phyloP scores from a whole-genome alignment of 768 basidiomycete genomes.

The Lentinula detonsa region DNA sequence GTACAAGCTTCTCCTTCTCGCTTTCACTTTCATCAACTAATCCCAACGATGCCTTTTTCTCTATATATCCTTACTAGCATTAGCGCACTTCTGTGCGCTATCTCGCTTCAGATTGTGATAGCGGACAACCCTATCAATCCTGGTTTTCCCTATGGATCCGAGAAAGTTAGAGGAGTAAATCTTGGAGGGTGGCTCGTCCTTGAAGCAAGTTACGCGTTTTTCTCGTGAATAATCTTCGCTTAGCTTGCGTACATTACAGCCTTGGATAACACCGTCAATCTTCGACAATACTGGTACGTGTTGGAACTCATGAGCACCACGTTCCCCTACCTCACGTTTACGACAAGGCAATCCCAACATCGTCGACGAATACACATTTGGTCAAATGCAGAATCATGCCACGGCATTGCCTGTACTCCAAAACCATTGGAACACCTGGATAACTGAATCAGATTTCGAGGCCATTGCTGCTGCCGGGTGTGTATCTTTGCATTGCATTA shows the following conservation, averaged over 20 bases:
- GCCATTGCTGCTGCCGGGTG: constrained; percentile 66
- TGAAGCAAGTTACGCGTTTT: constrained; percentile 30
- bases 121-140: constrained; percentile 27
- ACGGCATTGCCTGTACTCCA: constrained; percentile 38
- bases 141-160: constrained; percentile 67
- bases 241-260: constrained; percentile 29
- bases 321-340: background rate
- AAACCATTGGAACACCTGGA: constrained; percentile 60
- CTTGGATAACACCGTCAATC: constrained; percentile 76
- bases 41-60: background rate
- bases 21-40: background rate
- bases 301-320: background rate
- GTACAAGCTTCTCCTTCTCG: background rate
- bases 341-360: constrained; percentile 36
- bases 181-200: constrained; percentile 57
- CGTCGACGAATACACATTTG: constrained; percentile 60
- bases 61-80: constrained; percentile 6
- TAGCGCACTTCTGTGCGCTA: constrained; percentile 15
- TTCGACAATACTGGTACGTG: constrained; percentile 46
- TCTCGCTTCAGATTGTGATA: background rate
- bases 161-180: constrained; percentile 80
- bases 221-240: background rate
- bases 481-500: constrained; percentile 6
- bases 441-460: constrained; percentile 63
- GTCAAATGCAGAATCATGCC: constrained; percentile 37